phyloP scores from a whole-genome alignment of 202 grass and related monocot genomes.

The Bolboschoenoplectus hybrid region DNA sequence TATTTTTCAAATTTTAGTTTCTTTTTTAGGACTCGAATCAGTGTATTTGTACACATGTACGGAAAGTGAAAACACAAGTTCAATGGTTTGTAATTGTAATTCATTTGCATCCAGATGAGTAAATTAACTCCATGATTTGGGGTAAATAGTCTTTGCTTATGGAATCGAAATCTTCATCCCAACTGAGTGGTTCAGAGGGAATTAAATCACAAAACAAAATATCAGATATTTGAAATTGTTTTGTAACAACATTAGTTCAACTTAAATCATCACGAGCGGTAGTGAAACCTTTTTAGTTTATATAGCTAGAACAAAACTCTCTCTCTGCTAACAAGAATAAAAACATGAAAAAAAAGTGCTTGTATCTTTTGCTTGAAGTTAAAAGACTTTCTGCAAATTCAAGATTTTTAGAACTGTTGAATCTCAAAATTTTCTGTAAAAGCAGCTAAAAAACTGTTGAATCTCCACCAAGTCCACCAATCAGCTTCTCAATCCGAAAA shows the following conservation, averaged over 20 bases:
- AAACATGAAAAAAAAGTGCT: neutral
- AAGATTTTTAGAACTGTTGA: neutral
- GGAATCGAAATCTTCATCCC: neutral
- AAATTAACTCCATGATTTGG: conserved; percentile 10
- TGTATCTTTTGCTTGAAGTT: neutral
- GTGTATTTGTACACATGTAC: neutral
- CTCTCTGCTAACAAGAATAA: neutral
- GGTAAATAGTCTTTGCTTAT: neutral
- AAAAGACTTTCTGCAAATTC: conserved; percentile 6
- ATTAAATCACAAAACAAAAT: neutral
- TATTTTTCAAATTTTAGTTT: conserved; percentile 3
- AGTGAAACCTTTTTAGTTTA: conserved; percentile 2
- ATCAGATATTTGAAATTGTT: neutral
- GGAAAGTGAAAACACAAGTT: neutral
- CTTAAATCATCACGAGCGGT: neutral
- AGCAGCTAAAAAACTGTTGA: neutral
- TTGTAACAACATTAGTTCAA: neutral
- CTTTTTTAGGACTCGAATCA: neutral
- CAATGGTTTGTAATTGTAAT: neutral
- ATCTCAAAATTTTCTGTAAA: neutral
- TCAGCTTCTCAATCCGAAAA: conserved; percentile 38
- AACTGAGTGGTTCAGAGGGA: neutral
- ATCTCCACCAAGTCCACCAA: conserved; percentile 32
- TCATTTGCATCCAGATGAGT: neutral
- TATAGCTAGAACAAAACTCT: neutral